phyloP scores from a whole-genome alignment of 2,329 filamentous ascomycete species.

The Lomentospora prolificans region DNA sequence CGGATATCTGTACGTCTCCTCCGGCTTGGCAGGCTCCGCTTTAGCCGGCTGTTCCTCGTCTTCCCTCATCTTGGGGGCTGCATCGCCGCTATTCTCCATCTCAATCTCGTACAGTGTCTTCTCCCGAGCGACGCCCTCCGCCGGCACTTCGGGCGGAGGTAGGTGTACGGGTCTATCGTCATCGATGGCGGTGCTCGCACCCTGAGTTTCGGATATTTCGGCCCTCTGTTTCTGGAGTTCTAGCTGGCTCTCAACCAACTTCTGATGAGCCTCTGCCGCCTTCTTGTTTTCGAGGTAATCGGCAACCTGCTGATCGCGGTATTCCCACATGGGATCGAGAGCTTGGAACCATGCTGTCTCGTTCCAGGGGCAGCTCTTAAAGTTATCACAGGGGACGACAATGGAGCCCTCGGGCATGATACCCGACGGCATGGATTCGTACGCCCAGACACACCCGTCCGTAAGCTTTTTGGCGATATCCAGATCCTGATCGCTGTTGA shows the following conservation, averaged over 20 bases:
- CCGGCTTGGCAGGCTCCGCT: constrained; percentile 8
- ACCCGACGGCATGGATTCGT: constrained; percentile 47
- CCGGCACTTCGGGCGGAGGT: background rate
- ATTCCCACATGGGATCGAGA: constrained; percentile 35
- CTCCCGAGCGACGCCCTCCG: background rate
- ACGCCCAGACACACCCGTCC: constrained; percentile 62
- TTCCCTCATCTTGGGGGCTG: background rate
- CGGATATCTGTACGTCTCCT: constrained; percentile 9
- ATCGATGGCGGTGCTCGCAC: constrained; percentile 14
- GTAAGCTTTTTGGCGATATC: constrained; percentile 54
- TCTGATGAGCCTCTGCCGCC: constrained; percentile 26
- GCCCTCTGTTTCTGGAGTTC: constrained; percentile 15
- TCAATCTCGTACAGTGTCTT: constrained; percentile 5
- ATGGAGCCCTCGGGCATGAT: constrained; percentile 53
- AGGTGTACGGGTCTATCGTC: background rate
- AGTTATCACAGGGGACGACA: constrained; percentile 34
- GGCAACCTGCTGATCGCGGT: constrained; percentile 31
- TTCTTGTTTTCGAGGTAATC: constrained; percentile 37
- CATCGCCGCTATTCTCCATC: constrained; percentile 7
- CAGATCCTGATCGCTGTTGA: constrained; percentile 48
- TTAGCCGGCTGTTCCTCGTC: constrained; percentile 10
- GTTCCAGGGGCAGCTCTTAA: constrained; percentile 41
- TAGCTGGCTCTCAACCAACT: constrained; percentile 19
- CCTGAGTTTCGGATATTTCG: constrained; percentile 12
- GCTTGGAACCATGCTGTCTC: constrained; percentile 36